Base-by-base conservation (phyloP, 2,329 filamentous ascomycete species). In the Rhinocladiella similis region DNA sequence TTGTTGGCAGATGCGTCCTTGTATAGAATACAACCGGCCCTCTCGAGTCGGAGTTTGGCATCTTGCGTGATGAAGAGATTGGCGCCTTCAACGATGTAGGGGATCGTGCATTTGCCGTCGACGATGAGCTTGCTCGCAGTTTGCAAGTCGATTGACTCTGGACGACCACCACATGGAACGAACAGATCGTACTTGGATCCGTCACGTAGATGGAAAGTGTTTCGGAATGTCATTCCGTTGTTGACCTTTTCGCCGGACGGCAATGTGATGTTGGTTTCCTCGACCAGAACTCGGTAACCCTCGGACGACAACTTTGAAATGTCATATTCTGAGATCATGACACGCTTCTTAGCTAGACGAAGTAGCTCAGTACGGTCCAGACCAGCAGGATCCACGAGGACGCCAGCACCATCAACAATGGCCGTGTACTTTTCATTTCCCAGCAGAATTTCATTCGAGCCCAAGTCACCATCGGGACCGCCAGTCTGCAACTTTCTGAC, bases 61-160 rank as follows among this genome's bases (percentile, higher is more conserved):
- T 99, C 94, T 75, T 99, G 94, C 0, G 94, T 97, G 76, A 99
- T 95, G 83, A 99, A 99, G 53, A 99, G 81, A 73, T 97, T 99
- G 74, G 94, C 94, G 51, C 94, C 94, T 76, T 99, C 94, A 43
- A 99, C 93, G 52, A 99, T 94, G 77, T 95, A 99, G 1, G 93
- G 92, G 59, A 99, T 88, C 10, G 83, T 84, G 19, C 83, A 82
- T 78, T 96, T 97, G 76, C 92, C 91, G 61, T 96, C 86, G 70
- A 88, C 85, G 74, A 99, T 97, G 61, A 99, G 83, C 72, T 89
- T 90, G 75, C 83, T 87, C 60, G 92, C 93, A 6, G 88, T 90
- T 54, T 90, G 88, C 56, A 97, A 84, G 71, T 99, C 93, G 65
- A 99, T 96, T 1, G 93, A 97, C 75, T 97, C 94, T 1, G 94